phyloP scores from a whole-genome alignment of 257 asterid genomes.

The Solanum stenotomum region DNA sequence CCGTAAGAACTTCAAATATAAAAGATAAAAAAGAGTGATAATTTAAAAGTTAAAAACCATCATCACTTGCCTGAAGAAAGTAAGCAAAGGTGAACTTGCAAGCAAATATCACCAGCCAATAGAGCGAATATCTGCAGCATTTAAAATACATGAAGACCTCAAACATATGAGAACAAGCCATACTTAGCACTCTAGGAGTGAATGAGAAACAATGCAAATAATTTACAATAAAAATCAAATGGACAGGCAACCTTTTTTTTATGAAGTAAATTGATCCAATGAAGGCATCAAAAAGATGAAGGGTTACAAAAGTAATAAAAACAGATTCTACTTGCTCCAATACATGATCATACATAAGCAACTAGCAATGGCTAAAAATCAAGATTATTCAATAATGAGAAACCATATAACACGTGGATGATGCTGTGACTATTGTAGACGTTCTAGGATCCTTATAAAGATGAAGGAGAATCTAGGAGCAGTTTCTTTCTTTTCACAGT shows the following conservation, averaged over 20 bases:
- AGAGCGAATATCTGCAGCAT: conserved; percentile 70
- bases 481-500: neutral
- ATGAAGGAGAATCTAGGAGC: neutral
- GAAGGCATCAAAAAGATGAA: neutral
- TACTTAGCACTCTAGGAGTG: neutral
- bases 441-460: neutral
- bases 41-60: conserved; percentile 1
- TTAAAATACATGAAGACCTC: neutral
- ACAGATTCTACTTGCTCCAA: neutral
- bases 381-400: neutral
- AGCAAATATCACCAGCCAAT: conserved; percentile 85
- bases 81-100: conserved; percentile 92
- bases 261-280: neutral
- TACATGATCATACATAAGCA: neutral
- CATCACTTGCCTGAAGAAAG: conserved; percentile 87
- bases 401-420: neutral
- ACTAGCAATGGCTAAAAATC: neutral
- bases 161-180: neutral
- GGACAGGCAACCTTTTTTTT: neutral
- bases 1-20: neutral
- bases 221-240: neutral
- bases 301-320: neutral
- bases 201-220: neutral
- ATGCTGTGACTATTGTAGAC: neutral
- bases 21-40: neutral